Base-by-base conservation (phyloP, 1,139 yeast species). In the Diutina rugosa region DNA sequence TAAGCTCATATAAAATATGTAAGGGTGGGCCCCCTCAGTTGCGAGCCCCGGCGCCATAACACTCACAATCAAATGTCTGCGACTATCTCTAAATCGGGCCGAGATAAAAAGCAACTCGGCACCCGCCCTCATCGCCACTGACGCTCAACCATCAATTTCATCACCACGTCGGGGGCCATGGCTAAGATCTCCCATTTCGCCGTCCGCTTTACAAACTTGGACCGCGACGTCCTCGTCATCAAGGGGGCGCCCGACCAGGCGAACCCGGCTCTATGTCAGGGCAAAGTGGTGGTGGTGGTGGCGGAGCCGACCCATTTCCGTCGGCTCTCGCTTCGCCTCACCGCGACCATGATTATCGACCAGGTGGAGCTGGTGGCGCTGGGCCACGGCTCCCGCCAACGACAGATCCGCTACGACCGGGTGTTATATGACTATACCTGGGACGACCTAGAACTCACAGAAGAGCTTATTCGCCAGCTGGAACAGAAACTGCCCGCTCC, bases 161-260 rank as follows among this genome's bases (percentile, higher is more conserved):
- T n/a, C n/a, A n/a, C n/a, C n/a, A n/a, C 48, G 51, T 28, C 5
- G 16, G 29, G 12, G 35, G n/a, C n/a, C 29, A 32, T 21, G 51
- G 41, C 29, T 4, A 59, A 62, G 56, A 64, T 85, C 1, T 72
- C 85, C 1, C 69, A 83, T 48, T 81, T 84, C 63, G 88, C 83
- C 58, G 81, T 85, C 60, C 72, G 90, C 57, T 69, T 85, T 54
- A 78, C 80, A 56, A 82, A 88, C 54, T 72, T 79, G 14, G 95
- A 88, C 55, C 86, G 85, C 61, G 96, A 90, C 65, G 95, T 90
- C 7, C 71, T 93, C 21, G 81, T 93, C 4, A 69, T 93, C 46
- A 85, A 91, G 63, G 99, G 99, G 1, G 64, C 82, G 2, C 81
- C 87, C 2, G 78, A 79, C 54, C 93, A 85, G 57, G 96, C 98